These are phyloP conservation scores for Heterobasidion occidentale DNA, from an alignment of 1,284 basidiomycete genomes.

Conservation along the genomic window DNA sequence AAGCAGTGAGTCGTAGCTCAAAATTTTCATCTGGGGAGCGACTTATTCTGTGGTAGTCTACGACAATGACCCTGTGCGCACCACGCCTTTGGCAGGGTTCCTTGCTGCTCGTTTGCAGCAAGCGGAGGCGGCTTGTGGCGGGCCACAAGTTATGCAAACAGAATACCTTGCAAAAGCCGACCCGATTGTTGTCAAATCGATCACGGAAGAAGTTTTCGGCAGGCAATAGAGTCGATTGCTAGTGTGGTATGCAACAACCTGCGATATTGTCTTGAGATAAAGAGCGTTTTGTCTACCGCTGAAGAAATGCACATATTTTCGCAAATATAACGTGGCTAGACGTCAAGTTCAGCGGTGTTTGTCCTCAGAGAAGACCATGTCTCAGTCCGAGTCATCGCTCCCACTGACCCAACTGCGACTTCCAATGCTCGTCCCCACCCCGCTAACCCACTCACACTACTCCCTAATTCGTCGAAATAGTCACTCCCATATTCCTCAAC, in stretches of 20 bases:
- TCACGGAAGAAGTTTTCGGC: slow-evolving; percentile 39
- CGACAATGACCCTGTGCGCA: slow-evolving; percentile 62
- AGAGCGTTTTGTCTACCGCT: no score
- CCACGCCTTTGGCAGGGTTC: slow-evolving; percentile 48
- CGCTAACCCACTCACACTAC: slow-evolving; percentile 14
- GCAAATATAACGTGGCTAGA: neutral
- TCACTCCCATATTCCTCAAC: slow-evolving; percentile 14
- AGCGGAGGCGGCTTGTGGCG: slow-evolving; percentile 48
- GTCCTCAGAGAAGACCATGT: neutral
- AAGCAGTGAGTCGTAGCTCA: slow-evolving; percentile 37
- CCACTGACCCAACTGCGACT: slow-evolving; percentile 13
- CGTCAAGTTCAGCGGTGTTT: neutral
- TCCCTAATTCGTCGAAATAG: slow-evolving; percentile 15
- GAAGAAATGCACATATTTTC: no score
- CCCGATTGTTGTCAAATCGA: slow-evolving; percentile 58
- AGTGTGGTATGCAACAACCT: no score
- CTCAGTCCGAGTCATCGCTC: slow-evolving; percentile 11
- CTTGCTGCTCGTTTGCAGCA: slow-evolving; percentile 50
- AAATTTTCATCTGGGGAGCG: neutral
- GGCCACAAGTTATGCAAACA: slow-evolving; percentile 47
- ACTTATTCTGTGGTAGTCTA: slow-evolving; percentile 34
- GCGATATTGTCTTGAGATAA: no score
- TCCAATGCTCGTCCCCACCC: slow-evolving; percentile 7
- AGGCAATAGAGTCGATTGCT: neutral
- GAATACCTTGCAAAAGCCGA: slow-evolving; percentile 60